These are phyloP conservation scores for Arthrobotrys pseudoclavata DNA, from an alignment of 2,329 filamentous ascomycete genomes.

Conservation along the genomic window DNA sequence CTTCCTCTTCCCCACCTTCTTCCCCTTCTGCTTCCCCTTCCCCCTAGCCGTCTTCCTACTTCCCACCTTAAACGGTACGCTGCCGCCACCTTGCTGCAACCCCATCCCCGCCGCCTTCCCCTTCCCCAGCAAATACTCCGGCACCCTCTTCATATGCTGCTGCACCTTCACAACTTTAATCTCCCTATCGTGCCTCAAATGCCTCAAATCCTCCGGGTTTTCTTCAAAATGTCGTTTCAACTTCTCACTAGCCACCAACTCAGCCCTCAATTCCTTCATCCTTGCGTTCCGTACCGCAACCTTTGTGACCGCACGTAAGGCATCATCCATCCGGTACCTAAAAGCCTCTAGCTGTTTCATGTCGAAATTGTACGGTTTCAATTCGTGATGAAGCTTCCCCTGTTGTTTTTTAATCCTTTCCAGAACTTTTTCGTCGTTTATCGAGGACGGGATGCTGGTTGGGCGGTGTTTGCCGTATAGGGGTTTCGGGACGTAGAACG, in stretches of 20 bases:
- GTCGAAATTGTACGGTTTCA: conserved; percentile 94
- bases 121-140: conserved; percentile 88
- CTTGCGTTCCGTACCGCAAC: conserved; percentile 91
- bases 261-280: conserved; percentile 86
- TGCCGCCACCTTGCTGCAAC: conserved; percentile 82
- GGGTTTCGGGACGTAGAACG: conserved; percentile 87
- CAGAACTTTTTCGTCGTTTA: conserved; percentile 87
- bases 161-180: conserved; percentile 85
- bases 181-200: conserved; percentile 91
- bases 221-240: conserved; percentile 96
- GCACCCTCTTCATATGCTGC: conserved; percentile 91
- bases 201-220: conserved; percentile 88
- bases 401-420: conserved; percentile 84
- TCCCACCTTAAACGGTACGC: conserved; percentile 69
- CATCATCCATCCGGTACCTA: conserved; percentile 93
- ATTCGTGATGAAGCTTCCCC: conserved; percentile 80
- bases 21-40: conserved; percentile 66
- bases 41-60: conserved; percentile 67
- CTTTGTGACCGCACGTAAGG: conserved; percentile 87
- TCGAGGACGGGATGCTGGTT: conserved; percentile 80
- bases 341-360: conserved; percentile 95
- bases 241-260: conserved; percentile 93
- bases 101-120: conserved; percentile 78
- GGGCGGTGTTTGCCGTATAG: conserved; percentile 90
- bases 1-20: conserved; percentile 71